Evolutionary conservation across 2,329 filamentous ascomycete species (phyloP).

Genomic region (Aspergillus versicolor): DNA sequence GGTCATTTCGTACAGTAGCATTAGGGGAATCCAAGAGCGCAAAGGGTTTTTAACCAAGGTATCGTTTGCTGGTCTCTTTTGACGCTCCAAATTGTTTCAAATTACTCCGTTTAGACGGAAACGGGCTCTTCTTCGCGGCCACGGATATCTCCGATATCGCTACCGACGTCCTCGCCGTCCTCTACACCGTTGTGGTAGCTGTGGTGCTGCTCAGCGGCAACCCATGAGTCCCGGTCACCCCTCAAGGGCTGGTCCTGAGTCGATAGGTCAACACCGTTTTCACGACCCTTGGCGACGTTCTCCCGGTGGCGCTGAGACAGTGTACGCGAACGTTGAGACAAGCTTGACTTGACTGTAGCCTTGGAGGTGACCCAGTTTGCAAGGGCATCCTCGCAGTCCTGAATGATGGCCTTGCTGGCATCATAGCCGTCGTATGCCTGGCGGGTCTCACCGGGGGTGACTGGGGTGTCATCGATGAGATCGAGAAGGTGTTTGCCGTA

Average conservation of each 20-base stretch:
- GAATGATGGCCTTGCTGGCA: conserved; percentile 96
- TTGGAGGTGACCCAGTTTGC: conserved; percentile 96
- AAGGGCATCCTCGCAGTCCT: conserved; percentile 95
- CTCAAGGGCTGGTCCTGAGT: conserved; percentile 77
- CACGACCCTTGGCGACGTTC: conserved; percentile 63
- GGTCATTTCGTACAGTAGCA: conserved; percentile 5
- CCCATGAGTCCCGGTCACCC: conserved; percentile 77
- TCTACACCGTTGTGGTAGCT: conserved; percentile 43
- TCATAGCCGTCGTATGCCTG: conserved; percentile 97
- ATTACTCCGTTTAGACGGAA: conserved; percentile 10
- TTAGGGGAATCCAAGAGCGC: conserved; percentile 11
- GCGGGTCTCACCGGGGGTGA: conserved; percentile 94
- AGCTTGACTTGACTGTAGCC: conserved; percentile 80
- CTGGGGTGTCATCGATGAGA: conserved; percentile 91
- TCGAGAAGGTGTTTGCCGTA: conserved; percentile 98
- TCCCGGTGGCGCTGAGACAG: conserved; percentile 81
- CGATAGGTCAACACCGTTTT: conserved; percentile 77
- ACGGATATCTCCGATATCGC: conserved; percentile 34
- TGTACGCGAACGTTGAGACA: conserved; percentile 83
- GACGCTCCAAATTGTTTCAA: background rate
- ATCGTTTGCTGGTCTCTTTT: background rate
- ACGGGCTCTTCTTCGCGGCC: conserved; percentile 39
- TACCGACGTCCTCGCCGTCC: conserved; percentile 41
- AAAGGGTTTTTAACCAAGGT: conserved; percentile 11
- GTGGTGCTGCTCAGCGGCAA: conserved; percentile 64